Percentiles rank a stretch among this genome's conserved stretches.
Evolutionary conservation across 768 basidiomycete species (phyloP).

Genomic region (Kwoniella pini): DNA sequence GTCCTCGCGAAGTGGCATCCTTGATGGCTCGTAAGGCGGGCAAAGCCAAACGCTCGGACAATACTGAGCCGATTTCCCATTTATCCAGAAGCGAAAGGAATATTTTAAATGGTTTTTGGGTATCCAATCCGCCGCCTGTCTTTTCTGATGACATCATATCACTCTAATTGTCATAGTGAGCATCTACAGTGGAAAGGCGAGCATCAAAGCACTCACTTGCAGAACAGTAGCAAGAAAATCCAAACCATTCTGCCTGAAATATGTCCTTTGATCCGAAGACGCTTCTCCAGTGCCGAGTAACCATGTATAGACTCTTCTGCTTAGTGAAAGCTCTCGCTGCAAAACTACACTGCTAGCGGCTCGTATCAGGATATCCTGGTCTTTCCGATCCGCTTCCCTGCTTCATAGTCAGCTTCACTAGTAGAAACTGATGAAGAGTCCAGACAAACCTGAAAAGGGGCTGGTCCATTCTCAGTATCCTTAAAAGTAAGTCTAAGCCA

Average conservation of each 20-base stretch:
- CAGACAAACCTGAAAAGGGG: not conserved
- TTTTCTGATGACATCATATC: conserved; percentile 64
- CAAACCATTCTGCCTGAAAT: conserved; percentile 71
- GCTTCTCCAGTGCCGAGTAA: conserved; percentile 79
- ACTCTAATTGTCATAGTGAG: conserved; percentile 56
- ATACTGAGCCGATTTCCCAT: conserved; percentile 84
- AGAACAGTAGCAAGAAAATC: conserved; percentile 70
- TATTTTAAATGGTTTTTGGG: conserved; percentile 87
- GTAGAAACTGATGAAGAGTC: too few species aligned
- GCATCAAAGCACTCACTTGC: conserved; percentile 57
- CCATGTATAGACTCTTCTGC: conserved; percentile 91
- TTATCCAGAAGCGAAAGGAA: conserved; percentile 94
- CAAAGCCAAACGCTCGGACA: conserved; percentile 76
- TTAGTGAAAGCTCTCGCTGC: conserved; percentile 86
- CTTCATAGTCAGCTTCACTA: too few species aligned
- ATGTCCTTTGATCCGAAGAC: conserved; percentile 70
- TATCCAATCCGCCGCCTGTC: conserved; percentile 66
- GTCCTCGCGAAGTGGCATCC: conserved; percentile 50
- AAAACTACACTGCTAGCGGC: conserved; percentile 86
- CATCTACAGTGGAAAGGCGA: not conserved
- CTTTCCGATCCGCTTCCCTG: conserved; percentile 62
- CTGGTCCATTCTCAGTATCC: conserved; percentile 30
- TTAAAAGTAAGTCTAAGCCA: conserved; percentile 73
- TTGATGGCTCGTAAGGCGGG: conserved; percentile 77
- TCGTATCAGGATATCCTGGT: conserved; percentile 79